Conservation (phyloP, 2,329 filamentous ascomycete species). For the Trichoderma arundinaceum region DNA sequence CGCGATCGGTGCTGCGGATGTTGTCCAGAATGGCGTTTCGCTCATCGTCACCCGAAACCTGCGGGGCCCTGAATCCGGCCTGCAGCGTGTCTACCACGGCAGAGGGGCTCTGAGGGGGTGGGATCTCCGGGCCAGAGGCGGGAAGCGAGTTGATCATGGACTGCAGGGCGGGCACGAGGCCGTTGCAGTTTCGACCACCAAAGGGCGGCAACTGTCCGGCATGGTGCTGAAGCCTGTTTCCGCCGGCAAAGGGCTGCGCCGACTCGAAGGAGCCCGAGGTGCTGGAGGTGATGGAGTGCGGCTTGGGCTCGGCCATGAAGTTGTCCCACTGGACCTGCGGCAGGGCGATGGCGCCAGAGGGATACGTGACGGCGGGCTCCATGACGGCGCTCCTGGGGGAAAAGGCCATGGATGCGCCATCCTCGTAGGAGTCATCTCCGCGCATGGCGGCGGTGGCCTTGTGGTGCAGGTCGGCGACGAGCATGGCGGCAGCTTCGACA, state of each 20-base stretch:
- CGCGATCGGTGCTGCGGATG: constrained; percentile 79
- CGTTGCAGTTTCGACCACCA: constrained; percentile 66
- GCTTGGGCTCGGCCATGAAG: constrained; percentile 79
- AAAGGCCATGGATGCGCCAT: constrained; percentile 69
- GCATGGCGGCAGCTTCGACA: constrained; percentile 96
- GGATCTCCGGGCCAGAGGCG: constrained; percentile 70
- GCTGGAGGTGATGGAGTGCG: constrained; percentile 73
- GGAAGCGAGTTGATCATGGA: constrained; percentile 76
- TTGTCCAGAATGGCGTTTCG: constrained; percentile 84
- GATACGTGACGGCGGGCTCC: constrained; percentile 78
- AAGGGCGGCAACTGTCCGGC: constrained; percentile 70
- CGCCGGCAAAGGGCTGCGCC: constrained; percentile 65
- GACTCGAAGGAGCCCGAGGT: constrained; percentile 71
- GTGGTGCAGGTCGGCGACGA: constrained; percentile 97
- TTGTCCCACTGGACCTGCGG: constrained; percentile 92
- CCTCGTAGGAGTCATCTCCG: constrained; percentile 61
- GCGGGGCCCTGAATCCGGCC: constrained; percentile 72
- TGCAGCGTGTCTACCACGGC: constrained; percentile 71
- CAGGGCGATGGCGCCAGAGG: constrained; percentile 78
- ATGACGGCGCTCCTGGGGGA: constrained; percentile 75
- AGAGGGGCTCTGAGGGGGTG: constrained; percentile 75
- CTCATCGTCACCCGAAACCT: constrained; percentile 83
- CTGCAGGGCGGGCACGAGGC: constrained; percentile 68
- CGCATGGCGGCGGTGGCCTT: constrained; percentile 80
- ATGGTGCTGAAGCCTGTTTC: constrained; percentile 62